Percentiles rank a stretch among this genome's conserved stretches.
Evolutionary conservation across 805 yeast species (phyloP).

Genomic region (Spathaspora hagerdaliae): DNA sequence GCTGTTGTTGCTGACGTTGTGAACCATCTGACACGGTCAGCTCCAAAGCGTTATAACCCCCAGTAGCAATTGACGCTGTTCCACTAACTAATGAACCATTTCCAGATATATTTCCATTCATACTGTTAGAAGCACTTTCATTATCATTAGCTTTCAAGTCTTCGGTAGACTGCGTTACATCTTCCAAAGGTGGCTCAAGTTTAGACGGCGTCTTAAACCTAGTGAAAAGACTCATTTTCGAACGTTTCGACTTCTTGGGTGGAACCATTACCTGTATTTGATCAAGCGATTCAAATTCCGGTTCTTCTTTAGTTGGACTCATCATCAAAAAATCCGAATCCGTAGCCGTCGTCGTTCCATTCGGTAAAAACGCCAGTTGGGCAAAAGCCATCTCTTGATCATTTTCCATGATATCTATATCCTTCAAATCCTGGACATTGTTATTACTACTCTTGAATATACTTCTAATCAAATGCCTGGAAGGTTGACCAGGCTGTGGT

Average conservation of each 20-base stretch:
- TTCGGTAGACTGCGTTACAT: slow-evolving; percentile 7
- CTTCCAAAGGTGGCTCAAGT: slow-evolving; percentile 8
- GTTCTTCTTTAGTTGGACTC: slow-evolving; percentile 19
- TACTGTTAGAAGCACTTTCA: slow-evolving; percentile 7
- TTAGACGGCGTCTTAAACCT: slow-evolving; percentile 30
- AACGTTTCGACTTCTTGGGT: slow-evolving; percentile 26
- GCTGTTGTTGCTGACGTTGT: not conserved
- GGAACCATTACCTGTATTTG: slow-evolving; percentile 3
- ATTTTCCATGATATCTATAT: not conserved
- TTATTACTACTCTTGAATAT: slow-evolving; percentile 21
- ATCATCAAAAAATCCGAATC: slow-evolving; percentile 14
- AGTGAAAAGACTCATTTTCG: slow-evolving; percentile 34
- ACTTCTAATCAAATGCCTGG: slow-evolving; percentile 31
- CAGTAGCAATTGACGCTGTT: slow-evolving; percentile 20
- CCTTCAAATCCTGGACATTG: not conserved
- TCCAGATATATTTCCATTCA: slow-evolving; percentile 4
- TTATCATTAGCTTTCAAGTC: slow-evolving; percentile 8
- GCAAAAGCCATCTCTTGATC: not conserved
- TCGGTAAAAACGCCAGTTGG: not conserved
- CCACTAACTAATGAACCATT: slow-evolving; percentile 13
- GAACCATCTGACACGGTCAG: slow-evolving; percentile 7
- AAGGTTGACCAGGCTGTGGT: slow-evolving; percentile 11
- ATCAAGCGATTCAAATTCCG: slow-evolving; percentile 13
- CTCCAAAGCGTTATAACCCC: slow-evolving; percentile 7
- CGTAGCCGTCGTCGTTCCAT: not conserved